Conservation (phyloP, 2,329 filamentous ascomycete genomes). For the Neofusicoccum parvum region DNA sequence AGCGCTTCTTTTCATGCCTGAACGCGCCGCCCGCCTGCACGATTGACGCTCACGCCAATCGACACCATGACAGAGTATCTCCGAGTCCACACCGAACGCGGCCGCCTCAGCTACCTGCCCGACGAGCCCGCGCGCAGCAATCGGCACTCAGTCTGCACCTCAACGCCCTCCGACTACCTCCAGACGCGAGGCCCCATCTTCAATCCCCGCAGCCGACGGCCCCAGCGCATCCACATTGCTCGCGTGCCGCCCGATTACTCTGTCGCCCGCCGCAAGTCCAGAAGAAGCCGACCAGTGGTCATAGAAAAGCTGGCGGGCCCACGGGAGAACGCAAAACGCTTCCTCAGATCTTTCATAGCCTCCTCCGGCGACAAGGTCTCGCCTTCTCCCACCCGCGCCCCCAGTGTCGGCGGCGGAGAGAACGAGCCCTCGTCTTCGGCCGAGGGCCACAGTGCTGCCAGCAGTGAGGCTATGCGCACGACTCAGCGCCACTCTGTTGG, state of each 20-base stretch:
- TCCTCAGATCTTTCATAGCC: constrained; percentile 51
- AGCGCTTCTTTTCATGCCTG: constrained; percentile 5
- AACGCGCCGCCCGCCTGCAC: background rate
- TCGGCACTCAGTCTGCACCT: constrained; percentile 27
- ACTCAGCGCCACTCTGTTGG: constrained; percentile 43
- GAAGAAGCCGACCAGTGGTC: constrained; percentile 35
- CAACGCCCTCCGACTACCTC: constrained; percentile 15
- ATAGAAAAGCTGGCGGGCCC: constrained; percentile 54
- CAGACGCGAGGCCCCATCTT: constrained; percentile 38
- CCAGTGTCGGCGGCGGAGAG: constrained; percentile 22
- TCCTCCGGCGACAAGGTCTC: constrained; percentile 31
- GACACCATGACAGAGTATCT: constrained; percentile 42
- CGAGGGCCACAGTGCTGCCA: constrained; percentile 23
- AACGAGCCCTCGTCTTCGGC: background rate
- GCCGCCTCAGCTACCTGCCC: constrained; percentile 41
- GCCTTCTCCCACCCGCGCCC: constrained; percentile 29
- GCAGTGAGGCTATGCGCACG: constrained; percentile 42
- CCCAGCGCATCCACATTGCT: constrained; percentile 60
- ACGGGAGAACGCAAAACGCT: constrained; percentile 52
- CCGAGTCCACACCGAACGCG: constrained; percentile 40
- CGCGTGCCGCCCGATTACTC: constrained; percentile 50
- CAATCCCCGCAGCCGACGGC: constrained; percentile 54
- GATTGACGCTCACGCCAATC: constrained; percentile 26
- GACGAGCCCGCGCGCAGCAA: constrained; percentile 32
- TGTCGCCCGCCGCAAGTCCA: constrained; percentile 33